These are phyloP conservation scores for Beauveria medogensis DNA, from an alignment of 2,329 filamentous ascomycete species.

Conservation along the genomic window DNA sequence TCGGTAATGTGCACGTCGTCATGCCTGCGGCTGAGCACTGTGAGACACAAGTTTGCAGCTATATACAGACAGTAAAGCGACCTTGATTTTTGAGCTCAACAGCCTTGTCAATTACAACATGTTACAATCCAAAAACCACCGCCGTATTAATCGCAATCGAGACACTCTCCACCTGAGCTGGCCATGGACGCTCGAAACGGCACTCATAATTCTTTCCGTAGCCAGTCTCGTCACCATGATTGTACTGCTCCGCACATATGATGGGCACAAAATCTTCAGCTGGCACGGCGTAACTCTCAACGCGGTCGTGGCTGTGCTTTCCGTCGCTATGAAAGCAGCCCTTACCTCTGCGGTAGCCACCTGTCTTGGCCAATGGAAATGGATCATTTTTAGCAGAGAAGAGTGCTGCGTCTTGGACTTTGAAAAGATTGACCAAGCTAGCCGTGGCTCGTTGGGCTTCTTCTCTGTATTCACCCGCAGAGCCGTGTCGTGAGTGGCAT, in stretches of 20 bases:
- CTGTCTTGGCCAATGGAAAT: constrained; percentile 17
- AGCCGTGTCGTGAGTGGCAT: constrained; percentile 8
- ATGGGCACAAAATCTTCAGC: constrained; percentile 8
- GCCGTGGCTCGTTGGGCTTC: constrained; percentile 14
- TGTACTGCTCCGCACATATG: background rate
- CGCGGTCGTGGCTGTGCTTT: constrained; percentile 14
- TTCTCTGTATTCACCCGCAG: constrained; percentile 9
- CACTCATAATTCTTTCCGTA: too few species aligned
- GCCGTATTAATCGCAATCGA: too few species aligned
- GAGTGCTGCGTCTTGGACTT: constrained; percentile 15
- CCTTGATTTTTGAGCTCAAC: too few species aligned
- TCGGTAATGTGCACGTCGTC: too few species aligned
- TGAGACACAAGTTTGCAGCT: too few species aligned
- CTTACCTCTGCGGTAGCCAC: constrained; percentile 2
- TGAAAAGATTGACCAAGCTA: constrained; percentile 14
- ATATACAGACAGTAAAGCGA: too few species aligned
- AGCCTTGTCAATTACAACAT: too few species aligned
- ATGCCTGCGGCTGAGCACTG: too few species aligned
- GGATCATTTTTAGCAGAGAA: constrained; percentile 13
- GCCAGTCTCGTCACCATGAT: too few species aligned
- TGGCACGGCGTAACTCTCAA: constrained; percentile 16
- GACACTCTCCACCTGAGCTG: too few species aligned
- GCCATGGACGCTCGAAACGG: too few species aligned
- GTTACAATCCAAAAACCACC: too few species aligned
- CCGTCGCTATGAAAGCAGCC: constrained; percentile 11